Evolutionary conservation across 352 stramenopile genomes (phyloP).

Genomic region (Peronospora tabacina): DNA sequence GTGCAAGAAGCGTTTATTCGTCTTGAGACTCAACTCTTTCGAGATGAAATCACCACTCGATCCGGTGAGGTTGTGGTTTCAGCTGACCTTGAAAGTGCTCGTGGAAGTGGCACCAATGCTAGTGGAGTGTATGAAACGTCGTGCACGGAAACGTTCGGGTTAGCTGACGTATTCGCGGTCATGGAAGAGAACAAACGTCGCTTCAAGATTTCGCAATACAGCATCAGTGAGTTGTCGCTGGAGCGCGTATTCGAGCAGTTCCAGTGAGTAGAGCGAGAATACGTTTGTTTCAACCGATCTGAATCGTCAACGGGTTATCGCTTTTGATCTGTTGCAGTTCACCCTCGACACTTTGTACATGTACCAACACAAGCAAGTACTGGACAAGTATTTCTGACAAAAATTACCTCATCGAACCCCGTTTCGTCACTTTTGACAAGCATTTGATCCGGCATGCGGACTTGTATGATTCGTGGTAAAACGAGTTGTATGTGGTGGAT

Average conservation of each 20-base stretch:
- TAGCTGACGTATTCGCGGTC: conserved; percentile 68
- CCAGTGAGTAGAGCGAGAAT: conserved; percentile 29
- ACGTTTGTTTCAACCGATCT: background rate
- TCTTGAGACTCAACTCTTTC: conserved; percentile 50
- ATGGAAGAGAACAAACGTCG: conserved; percentile 69
- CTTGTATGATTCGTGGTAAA: no score
- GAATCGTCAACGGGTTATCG: background rate
- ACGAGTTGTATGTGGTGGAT: no score
- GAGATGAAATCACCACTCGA: conserved; percentile 31
- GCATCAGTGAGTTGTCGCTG: conserved; percentile 86
- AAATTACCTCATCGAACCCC: no score
- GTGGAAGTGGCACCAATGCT: conserved; percentile 47
- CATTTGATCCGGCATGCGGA: no score
- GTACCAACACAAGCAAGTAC: no score
- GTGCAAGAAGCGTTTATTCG: conserved; percentile 54
- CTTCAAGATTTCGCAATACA: conserved; percentile 85
- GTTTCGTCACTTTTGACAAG: no score
- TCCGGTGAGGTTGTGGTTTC: conserved; percentile 41
- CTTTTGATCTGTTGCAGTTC: conserved; percentile 9
- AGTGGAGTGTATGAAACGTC: conserved; percentile 61
- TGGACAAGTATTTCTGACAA: no score
- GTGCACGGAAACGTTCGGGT: conserved; percentile 52
- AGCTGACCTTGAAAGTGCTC: conserved; percentile 40
- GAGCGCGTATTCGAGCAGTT: conserved; percentile 93
- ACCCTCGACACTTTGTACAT: no score